These are phyloP conservation scores for Collariella sp. DNA, from an alignment of 495 filamentous ascomycete species.

Conservation along the genomic window DNA sequence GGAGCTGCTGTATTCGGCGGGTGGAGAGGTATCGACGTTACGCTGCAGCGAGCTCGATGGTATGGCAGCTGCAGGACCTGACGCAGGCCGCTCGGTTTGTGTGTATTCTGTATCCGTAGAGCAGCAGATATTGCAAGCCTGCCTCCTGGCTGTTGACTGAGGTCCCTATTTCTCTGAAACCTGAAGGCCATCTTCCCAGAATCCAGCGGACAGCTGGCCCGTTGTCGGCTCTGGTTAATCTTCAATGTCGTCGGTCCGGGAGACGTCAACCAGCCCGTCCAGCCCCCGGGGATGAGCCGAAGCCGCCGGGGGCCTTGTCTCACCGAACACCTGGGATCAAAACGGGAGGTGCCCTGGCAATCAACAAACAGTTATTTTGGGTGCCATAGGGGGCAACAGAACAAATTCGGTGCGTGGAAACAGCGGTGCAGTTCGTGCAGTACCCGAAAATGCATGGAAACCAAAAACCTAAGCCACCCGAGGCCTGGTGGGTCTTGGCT, in stretches of 20 bases:
- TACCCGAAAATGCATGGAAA: neutral
- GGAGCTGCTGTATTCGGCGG: constrained; percentile 17
- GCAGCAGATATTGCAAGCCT: neutral
- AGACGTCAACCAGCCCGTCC: too few relatives aligned
- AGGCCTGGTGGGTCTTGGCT: neutral
- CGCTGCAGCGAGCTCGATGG: constrained; percentile 1
- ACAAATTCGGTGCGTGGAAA: neutral
- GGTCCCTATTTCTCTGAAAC: neutral
- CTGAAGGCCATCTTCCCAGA: neutral
- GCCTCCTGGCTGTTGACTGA: neutral
- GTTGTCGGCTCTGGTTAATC: neutral
- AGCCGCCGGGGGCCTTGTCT: too few relatives aligned
- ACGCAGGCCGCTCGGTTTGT: constrained; percentile 5
- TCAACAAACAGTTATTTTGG: too few relatives aligned
- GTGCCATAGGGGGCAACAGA: too few relatives aligned
- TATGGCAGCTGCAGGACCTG: constrained; percentile 10
- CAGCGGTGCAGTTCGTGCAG: neutral
- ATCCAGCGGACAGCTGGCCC: too few relatives aligned
- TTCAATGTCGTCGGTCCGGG: neutral
- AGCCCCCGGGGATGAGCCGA: neutral
- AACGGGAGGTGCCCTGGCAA: too few relatives aligned
- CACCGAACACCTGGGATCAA: too few relatives aligned
- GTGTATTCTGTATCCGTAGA: too few relatives aligned
- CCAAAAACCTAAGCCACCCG: too few relatives aligned
- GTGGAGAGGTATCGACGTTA: constrained; percentile 1